Evolutionary conservation across 306 rosid genomes (phyloP).

Genomic region (Adenanthera pavonina): DNA sequence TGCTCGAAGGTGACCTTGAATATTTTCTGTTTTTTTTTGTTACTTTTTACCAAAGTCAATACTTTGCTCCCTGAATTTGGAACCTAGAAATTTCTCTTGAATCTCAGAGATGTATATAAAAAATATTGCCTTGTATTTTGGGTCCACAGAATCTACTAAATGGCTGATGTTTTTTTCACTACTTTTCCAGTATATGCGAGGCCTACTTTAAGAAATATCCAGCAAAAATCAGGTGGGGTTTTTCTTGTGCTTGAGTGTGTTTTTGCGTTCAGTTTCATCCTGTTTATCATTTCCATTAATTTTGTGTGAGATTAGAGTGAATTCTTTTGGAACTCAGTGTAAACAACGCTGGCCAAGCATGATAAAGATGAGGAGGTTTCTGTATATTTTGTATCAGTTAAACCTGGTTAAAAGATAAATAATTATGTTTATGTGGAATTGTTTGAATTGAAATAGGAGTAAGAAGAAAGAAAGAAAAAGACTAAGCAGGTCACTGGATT

Average conservation of each 20-base stretch:
- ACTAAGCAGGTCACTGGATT: conserved; percentile 1
- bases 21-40: not conserved
- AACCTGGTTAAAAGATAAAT: not conserved
- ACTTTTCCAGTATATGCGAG: conserved; percentile 79
- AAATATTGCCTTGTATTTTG: conserved; percentile 1
- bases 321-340: conserved; percentile 32
- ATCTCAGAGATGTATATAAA: conserved; percentile 13
- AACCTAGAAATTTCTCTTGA: conserved; percentile 14
- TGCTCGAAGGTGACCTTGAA: conserved; percentile 66
- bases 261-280: not conserved
- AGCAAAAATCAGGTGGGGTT: conserved; percentile 75
- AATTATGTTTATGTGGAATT: conserved; percentile 7
- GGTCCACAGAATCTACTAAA: conserved; percentile 10
- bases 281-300: conserved; percentile 7
- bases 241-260: conserved; percentile 5
- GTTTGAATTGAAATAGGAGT: conserved; percentile 16
- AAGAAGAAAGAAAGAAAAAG: conserved; percentile 6
- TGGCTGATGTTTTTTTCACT: conserved; percentile 32
- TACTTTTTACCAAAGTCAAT: not conserved
- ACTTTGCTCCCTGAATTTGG: not conserved
- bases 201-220: conserved; percentile 94
- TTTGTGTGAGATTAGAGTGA: conserved; percentile 15
- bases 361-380: not conserved
- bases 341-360: conserved; percentile 6
- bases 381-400: not conserved